Percentiles rank a stretch among this genome's conserved stretches.
Conservation (phyloP, 331 rosid genomes). For the Phaseolus coccineus region DNA sequence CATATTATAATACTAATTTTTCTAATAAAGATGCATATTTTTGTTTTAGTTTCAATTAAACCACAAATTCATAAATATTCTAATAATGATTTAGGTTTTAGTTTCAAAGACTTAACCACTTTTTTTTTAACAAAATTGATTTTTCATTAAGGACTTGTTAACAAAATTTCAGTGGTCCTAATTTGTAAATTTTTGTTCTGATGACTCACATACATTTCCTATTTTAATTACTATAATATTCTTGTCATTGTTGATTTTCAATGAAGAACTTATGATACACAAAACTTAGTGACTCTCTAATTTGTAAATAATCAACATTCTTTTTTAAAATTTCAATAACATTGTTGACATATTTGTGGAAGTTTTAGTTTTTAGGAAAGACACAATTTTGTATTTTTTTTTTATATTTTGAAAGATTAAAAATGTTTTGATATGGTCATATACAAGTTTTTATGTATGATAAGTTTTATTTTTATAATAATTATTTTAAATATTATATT, state of each 20-base stretch:
- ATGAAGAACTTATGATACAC: not conserved
- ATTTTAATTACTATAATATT: not conserved
- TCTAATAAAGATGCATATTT: too few relatives aligned
- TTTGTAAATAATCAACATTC: not conserved
- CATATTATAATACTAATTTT: not conserved
- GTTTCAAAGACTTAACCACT: not conserved
- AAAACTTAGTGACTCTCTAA: not conserved
- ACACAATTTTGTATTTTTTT: not conserved
- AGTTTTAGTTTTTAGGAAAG: not conserved
- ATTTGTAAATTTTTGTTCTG: not conserved
- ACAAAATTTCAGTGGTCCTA: not conserved
- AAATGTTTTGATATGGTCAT: too few relatives aligned
- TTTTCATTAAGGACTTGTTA: not conserved
- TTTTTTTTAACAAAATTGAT: not conserved
- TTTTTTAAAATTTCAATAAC: not conserved
- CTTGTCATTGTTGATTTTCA: not conserved
- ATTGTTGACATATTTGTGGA: not conserved
- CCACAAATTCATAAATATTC: not conserved
- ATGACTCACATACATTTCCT: not conserved
- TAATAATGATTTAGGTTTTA: not conserved
- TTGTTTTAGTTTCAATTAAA: too few relatives aligned
- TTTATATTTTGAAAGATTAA: too few relatives aligned
- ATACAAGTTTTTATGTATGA: too few relatives aligned
- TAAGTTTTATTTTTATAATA: too few relatives aligned
- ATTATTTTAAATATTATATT: too few relatives aligned